Evolutionary conservation across 1,139 yeast species (phyloP), one percentile per base, ranked within the genome.

Genomic region (Suzukiozyma palmioleophila): DNA sequence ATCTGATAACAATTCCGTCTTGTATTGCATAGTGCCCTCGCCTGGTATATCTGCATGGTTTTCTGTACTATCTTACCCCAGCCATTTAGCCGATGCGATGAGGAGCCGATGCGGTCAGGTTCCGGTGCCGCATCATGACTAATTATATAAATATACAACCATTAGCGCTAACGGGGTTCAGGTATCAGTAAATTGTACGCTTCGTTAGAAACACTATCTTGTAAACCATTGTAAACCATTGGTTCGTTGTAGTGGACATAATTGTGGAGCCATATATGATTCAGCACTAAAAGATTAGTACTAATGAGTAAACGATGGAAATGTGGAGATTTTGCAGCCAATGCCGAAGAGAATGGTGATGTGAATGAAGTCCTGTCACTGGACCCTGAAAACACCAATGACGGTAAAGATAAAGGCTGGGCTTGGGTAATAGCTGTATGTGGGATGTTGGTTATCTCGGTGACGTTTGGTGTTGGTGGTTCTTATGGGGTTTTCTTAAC

Each of bases 381-480:
- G 22, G 22, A 18, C 22, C 22, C 22, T 18, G 22, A 18, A 18
- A 7, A 18, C 7, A 8, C 16, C 10, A 14, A 28, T 13, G 4
- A 9, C 4, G 31, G 83, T 2, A 80, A 84, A 2, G 92, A 84
- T 59, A 77, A 79, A 24, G 86, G 86, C 1, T 75, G 75, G 46
- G 88, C 87, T 1, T 84, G 92, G 89, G 75, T 81, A 6, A 71
- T 81, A 38, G 78, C 81, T 0, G 39, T 73, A 2, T 74, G 83
- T 47, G 76, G 76, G 1, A 66, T 77, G 56, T 52, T 73, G 35
- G 54, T 66, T 18, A 55, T 61, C 24, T 66, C 79, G 34, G 72
- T 78, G 25, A 76, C 89, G 1, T 85, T 95, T 94, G 95, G 95
- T 16, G 68, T 81, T 35, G 82, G 80, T 51, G 76, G 86, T 4